Conservation (phyloP, 208 protist genomes). For the Angomonas ambiguus region DNA sequence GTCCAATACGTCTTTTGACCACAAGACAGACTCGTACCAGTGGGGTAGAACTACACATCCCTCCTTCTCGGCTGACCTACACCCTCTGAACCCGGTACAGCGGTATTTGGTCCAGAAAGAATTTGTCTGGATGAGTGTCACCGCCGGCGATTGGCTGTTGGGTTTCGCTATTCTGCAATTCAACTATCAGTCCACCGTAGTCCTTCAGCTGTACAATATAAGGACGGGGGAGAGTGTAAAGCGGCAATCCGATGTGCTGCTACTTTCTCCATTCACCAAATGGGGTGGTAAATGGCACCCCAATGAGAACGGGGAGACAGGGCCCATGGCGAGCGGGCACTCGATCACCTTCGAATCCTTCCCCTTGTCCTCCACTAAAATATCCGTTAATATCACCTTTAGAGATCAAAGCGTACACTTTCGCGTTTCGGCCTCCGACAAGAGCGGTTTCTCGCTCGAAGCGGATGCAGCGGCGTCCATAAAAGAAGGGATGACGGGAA, state of each 20-base stretch:
- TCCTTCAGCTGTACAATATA: slow-evolving; percentile 24
- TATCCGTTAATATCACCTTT: slow-evolving; percentile 13
- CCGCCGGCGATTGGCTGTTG: slow-evolving; percentile 28
- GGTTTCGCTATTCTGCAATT: slow-evolving; percentile 42
- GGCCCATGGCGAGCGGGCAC: slow-evolving; percentile 23
- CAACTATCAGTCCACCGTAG: slow-evolving; percentile 28
- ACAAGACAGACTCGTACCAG: slow-evolving; percentile 12
- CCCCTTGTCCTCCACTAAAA: not conserved
- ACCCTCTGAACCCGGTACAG: slow-evolving; percentile 26
- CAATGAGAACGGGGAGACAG: slow-evolving; percentile 15
- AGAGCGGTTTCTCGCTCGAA: not conserved
- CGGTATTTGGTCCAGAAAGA: slow-evolving; percentile 33
- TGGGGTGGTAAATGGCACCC: slow-evolving; percentile 23
- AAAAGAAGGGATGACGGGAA: slow-evolving; percentile 21
- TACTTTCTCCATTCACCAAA: not conserved
- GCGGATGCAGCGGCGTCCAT: slow-evolving; percentile 15
- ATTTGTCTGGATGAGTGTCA: slow-evolving; percentile 41
- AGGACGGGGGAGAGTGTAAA: not conserved
- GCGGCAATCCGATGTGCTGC: slow-evolving; percentile 14
- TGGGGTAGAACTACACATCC: slow-evolving; percentile 33
- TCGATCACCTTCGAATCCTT: slow-evolving; percentile 14
- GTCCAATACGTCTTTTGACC: slow-evolving; percentile 21
- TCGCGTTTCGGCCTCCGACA: not conserved
- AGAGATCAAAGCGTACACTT: slow-evolving; percentile 1
- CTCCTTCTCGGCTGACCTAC: slow-evolving; percentile 21